Evolutionary conservation across 2,329 filamentous ascomycete species (phyloP).

Genomic region (Graphiopsis chlorocephala): DNA sequence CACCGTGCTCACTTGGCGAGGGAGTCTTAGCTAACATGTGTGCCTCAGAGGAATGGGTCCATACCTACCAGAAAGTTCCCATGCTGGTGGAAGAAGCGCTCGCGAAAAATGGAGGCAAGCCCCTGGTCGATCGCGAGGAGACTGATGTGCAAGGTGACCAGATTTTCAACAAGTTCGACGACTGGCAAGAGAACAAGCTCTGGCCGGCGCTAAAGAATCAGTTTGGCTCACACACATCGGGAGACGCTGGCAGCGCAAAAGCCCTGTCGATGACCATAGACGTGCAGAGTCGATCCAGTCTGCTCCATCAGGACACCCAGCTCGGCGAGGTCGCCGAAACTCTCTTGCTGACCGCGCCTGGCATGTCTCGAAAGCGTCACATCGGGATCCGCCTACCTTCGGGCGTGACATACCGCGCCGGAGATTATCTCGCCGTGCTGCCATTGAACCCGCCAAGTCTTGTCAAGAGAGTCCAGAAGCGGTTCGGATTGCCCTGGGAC

Average conservation of each 20-base stretch:
- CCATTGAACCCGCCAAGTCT: conserved; percentile 63
- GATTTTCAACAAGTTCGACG: conserved; percentile 42
- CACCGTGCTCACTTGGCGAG: background rate
- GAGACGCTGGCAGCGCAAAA: background rate
- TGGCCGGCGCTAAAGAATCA: background rate
- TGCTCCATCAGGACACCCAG: conserved; percentile 59
- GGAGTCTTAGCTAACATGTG: background rate
- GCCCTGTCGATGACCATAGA: conserved; percentile 2
- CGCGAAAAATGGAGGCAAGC: conserved; percentile 29
- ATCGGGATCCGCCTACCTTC: conserved; percentile 43
- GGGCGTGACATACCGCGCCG: conserved; percentile 61
- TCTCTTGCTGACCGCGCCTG: conserved; percentile 44
- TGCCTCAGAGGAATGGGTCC: conserved; percentile 35
- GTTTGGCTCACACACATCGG: background rate
- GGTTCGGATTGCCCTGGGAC: conserved; percentile 67
- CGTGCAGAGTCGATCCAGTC: background rate
- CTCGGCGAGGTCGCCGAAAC: conserved; percentile 58
- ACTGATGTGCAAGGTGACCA: conserved; percentile 38
- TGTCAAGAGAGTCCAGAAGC: conserved; percentile 60
- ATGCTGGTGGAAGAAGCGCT: conserved; percentile 35
- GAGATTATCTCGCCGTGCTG: conserved; percentile 35
- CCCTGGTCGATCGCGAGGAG: conserved; percentile 33
- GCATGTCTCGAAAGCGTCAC: conserved; percentile 57
- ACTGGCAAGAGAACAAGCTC: conserved; percentile 34
- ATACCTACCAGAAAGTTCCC: conserved; percentile 40